These are phyloP conservation scores for Gymnopus androsaceus DNA, from an alignment of 1,284 basidiomycete genomes.

Conservation along the genomic window DNA sequence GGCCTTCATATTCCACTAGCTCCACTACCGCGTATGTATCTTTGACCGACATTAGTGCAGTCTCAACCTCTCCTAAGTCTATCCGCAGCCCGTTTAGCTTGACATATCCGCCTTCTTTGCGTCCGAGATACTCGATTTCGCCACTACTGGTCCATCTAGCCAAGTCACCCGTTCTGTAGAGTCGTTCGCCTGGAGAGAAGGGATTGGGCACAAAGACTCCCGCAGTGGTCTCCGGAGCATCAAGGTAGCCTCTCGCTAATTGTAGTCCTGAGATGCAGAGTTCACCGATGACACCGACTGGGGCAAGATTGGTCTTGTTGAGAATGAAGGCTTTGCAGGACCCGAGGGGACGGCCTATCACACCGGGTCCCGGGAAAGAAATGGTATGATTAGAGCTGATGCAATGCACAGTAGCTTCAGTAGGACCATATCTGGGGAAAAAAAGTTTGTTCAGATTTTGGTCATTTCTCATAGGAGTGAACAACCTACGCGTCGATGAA, in stretches of 20 bases:
- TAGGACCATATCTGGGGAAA: conserved; percentile 9
- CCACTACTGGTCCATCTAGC: conserved; percentile 12
- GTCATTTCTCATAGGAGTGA: neutral
- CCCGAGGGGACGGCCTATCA: conserved; percentile 13
- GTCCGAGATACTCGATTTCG: neutral
- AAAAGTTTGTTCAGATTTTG: neutral
- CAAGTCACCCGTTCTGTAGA: conserved; percentile 15
- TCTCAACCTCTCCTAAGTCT: conserved; percentile 16
- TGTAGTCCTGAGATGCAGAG: conserved; percentile 10
- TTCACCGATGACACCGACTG: conserved; percentile 13
- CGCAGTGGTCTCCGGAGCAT: neutral
- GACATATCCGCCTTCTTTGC: conserved; percentile 7
- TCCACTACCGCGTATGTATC: neutral
- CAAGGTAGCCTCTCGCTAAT: conserved; percentile 15
- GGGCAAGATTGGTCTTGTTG: conserved; percentile 4
- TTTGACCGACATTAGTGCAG: neutral
- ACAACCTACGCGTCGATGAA: neutral
- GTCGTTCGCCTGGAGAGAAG: neutral
- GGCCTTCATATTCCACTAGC: neutral
- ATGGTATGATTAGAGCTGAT: neutral
- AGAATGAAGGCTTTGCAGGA: conserved; percentile 5
- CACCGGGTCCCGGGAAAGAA: neutral
- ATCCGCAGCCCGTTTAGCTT: conserved; percentile 16
- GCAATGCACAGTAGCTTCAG: conserved; percentile 5
- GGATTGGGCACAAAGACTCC: conserved; percentile 11